Evolutionary conservation across 2,329 filamentous ascomycete species (phyloP).

Genomic region (Trichoderma atroviride): DNA sequence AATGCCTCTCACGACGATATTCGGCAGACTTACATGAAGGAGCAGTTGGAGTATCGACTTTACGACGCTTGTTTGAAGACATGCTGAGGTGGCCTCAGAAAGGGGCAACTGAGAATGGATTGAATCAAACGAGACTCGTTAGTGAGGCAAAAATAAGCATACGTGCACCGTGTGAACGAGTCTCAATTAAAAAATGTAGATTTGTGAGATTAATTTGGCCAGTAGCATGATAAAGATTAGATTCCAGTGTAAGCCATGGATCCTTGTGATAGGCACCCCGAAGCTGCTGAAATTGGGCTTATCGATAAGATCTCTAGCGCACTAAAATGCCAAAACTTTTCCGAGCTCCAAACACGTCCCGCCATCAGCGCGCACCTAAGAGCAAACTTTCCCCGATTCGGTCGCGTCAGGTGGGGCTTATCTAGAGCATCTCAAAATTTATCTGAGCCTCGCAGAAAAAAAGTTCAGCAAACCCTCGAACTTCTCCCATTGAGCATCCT

Average conservation of each 20-base stretch:
- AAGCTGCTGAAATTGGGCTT: slow-evolving; percentile 8
- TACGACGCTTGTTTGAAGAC: slow-evolving; percentile 42
- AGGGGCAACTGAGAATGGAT: no score
- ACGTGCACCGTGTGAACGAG: accelerated
- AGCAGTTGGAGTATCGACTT: slow-evolving; percentile 37
- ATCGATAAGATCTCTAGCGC: slow-evolving; percentile 14
- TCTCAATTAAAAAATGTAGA: background rate
- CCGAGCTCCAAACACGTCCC: slow-evolving; percentile 18
- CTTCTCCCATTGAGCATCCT: slow-evolving; percentile 32
- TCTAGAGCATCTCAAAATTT: slow-evolving; percentile 27
- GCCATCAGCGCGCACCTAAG: background rate
- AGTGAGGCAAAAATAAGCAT: accelerated
- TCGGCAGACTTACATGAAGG: slow-evolving; percentile 37
- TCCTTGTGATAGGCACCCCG: background rate
- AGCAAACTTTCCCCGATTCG: slow-evolving; percentile 20
- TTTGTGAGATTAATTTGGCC: background rate
- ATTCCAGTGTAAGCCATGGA: background rate
- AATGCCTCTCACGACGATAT: background rate
- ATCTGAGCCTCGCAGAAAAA: slow-evolving; percentile 7
- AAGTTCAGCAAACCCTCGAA: slow-evolving; percentile 16
- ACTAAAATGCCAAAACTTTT: slow-evolving; percentile 15
- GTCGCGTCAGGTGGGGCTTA: slow-evolving; percentile 26
- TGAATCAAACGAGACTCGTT: background rate
- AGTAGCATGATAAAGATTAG: background rate
- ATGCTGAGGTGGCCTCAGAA: background rate